Conservation (phyloP, 768 basidiomycete genomes). For the Suillus hirtellus region DNA sequence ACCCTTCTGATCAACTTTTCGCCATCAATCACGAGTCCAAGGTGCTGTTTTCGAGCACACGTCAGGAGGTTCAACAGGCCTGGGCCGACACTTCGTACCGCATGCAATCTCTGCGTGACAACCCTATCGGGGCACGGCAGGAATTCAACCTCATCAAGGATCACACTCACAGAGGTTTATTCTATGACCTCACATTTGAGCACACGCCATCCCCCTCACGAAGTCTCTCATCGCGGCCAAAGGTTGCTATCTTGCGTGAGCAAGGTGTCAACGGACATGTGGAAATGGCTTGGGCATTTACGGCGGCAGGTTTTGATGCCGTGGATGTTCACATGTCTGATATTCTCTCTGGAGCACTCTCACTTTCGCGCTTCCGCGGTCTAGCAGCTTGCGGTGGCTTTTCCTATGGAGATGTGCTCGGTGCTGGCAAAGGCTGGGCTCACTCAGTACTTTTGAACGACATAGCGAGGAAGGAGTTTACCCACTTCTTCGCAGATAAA, state of each 20-base stretch:
- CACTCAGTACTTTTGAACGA: conserved; percentile 89
- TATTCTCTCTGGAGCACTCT: conserved; percentile 70
- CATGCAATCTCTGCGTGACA: conserved; percentile 90
- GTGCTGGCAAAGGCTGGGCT: conserved; percentile 98
- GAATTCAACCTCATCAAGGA: conserved; percentile 81
- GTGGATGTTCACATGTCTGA: conserved; percentile 99
- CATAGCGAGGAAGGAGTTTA: conserved; percentile 74
- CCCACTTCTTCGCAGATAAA: conserved; percentile 75
- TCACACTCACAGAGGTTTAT: conserved; percentile 57
- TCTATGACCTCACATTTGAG: conserved; percentile 71
- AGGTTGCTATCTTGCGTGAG: conserved; percentile 93
- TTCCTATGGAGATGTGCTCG: conserved; percentile 97
- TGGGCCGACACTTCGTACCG: conserved; percentile 96
- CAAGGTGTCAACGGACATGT: conserved; percentile 98
- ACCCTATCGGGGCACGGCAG: conserved; percentile 71
- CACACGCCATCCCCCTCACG: conserved; percentile 34
- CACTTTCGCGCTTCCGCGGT: conserved; percentile 74
- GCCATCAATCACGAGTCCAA: conserved; percentile 51
- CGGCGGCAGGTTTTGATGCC: conserved; percentile 90
- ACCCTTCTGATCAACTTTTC: conserved; percentile 60
- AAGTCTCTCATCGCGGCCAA: conserved; percentile 61
- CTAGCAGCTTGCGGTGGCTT: conserved; percentile 97
- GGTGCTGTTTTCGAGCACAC: conserved; percentile 63
- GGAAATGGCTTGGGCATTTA: conserved; percentile 99
- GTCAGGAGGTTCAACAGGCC: conserved; percentile 70